Percentiles rank a stretch among this genome's conserved stretches.
Evolutionary conservation across 2,329 filamentous ascomycete species (phyloP).

Genomic region (Penicillium brasilianum): DNA sequence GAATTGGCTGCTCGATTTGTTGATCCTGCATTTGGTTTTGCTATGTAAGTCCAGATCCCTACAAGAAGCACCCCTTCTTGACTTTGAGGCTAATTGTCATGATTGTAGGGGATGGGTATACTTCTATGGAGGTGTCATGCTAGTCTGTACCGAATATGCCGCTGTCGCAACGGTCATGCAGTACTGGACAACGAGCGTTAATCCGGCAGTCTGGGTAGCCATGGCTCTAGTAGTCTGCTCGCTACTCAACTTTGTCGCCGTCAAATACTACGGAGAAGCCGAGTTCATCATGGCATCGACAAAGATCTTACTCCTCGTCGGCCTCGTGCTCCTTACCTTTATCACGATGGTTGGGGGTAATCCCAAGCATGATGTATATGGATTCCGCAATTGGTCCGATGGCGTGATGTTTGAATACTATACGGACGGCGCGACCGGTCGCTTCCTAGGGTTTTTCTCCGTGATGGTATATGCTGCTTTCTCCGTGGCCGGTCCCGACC

Average conservation of each 20-base stretch:
- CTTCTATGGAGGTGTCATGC: slow-evolving; percentile 51
- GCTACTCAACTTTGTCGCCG: slow-evolving; percentile 70
- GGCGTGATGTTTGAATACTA: slow-evolving; percentile 71
- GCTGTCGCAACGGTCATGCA: slow-evolving; percentile 52
- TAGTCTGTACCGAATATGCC: slow-evolving; percentile 55
- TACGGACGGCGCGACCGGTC: slow-evolving; percentile 66
- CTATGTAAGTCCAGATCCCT: slow-evolving; percentile 32
- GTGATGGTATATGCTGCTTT: slow-evolving; percentile 72
- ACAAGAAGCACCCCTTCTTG: not conserved
- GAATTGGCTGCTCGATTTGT: slow-evolving; percentile 55
- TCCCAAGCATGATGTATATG: slow-evolving; percentile 70
- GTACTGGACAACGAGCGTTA: slow-evolving; percentile 52
- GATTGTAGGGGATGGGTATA: slow-evolving; percentile 49
- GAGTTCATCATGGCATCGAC: slow-evolving; percentile 74
- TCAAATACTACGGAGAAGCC: slow-evolving; percentile 72
- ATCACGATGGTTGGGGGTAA: slow-evolving; percentile 82
- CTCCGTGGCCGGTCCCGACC: slow-evolving; percentile 67
- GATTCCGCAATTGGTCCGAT: slow-evolving; percentile 67
- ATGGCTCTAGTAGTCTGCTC: slow-evolving; percentile 51
- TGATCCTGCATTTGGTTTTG: slow-evolving; percentile 54
- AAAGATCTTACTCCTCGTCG: slow-evolving; percentile 72
- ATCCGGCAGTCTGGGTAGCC: slow-evolving; percentile 50
- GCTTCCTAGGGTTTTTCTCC: slow-evolving; percentile 73
- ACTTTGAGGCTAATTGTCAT: not conserved
- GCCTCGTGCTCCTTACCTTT: slow-evolving; percentile 74